These are phyloP conservation scores for Alternaria ethzedia DNA, from an alignment of 2,329 filamentous ascomycete genomes.

Conservation along the genomic window DNA sequence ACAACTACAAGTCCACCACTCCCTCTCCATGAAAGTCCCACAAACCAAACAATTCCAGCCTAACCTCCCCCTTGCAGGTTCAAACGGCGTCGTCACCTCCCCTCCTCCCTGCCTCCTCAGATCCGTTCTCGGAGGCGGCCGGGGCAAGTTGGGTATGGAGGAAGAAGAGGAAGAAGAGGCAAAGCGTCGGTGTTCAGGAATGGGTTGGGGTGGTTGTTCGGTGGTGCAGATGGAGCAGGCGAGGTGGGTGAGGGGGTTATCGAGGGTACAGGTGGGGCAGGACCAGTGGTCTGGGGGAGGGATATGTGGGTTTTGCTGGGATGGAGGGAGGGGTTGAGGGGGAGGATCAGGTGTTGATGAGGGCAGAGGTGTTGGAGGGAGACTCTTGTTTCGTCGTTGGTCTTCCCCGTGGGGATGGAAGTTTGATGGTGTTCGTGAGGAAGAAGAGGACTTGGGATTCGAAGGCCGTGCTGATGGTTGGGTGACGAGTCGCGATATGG, in stretches of 20 bases:
- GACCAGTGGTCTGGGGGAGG: conserved; percentile 58
- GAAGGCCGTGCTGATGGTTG: conserved; percentile 14
- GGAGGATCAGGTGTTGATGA: background rate
- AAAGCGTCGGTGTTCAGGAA: conserved; percentile 42
- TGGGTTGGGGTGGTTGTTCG: conserved; percentile 58
- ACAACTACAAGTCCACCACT: background rate
- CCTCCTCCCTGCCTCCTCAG: conserved; percentile 31
- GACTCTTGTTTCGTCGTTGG: background rate
- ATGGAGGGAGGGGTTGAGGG: background rate
- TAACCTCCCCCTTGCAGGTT: conserved; percentile 55
- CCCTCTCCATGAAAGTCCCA: conserved; percentile 63
- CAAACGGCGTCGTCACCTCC: conserved; percentile 47
- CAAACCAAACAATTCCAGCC: conserved; percentile 67
- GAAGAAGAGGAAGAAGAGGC: conserved; percentile 7
- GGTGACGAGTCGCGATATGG: conserved; percentile 44
- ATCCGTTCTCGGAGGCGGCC: conserved; percentile 38
- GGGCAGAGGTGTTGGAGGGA: background rate
- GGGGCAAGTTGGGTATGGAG: conserved; percentile 32
- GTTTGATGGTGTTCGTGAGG: conserved; percentile 15
- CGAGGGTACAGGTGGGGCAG: conserved; percentile 67
- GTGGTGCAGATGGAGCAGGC: conserved; percentile 66
- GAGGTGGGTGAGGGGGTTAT: conserved; percentile 65
- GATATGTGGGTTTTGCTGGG: conserved; percentile 37
- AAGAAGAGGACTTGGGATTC: background rate
- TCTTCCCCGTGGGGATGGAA: background rate